These are phyloP conservation scores for Yamadazyma dendronema DNA, from an alignment of 1,139 yeast species.

Conservation along the genomic window DNA sequence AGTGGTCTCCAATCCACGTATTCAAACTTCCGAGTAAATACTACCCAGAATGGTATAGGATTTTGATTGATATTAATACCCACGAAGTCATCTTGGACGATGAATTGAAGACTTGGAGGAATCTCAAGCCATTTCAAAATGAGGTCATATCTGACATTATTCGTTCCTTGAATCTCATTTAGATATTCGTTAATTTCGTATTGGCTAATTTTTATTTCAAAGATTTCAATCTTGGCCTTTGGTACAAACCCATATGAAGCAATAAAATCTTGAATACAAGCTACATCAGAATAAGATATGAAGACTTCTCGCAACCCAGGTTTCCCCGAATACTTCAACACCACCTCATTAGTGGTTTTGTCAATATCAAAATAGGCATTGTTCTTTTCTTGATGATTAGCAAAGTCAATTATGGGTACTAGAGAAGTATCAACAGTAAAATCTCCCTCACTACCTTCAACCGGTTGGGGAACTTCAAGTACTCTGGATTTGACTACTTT, in stretches of 20 bases:
- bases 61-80: slow-evolving; percentile 18
- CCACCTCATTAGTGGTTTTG: slow-evolving; percentile 41
- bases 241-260: slow-evolving; percentile 62
- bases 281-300: slow-evolving; percentile 12
- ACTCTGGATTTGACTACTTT: slow-evolving; percentile 58
- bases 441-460: slow-evolving; percentile 22
- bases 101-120: slow-evolving; percentile 24
- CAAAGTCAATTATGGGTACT: slow-evolving; percentile 68
- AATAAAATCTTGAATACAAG: slow-evolving; percentile 32
- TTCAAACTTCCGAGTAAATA: slow-evolving; percentile 11
- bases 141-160: slow-evolving; percentile 12
- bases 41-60: slow-evolving; percentile 17
- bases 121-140: slow-evolving; percentile 27
- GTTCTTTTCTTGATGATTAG: slow-evolving; percentile 48
- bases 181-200: slow-evolving; percentile 10
- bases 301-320: slow-evolving; percentile 18
- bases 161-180: slow-evolving; percentile 12
- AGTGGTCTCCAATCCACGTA: slow-evolving; percentile 13
- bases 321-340: slow-evolving; percentile 23
- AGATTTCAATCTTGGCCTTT: slow-evolving; percentile 7
- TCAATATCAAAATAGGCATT: slow-evolving; percentile 68
- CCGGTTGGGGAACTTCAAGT: slow-evolving; percentile 56
- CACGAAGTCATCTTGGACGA: slow-evolving; percentile 14
- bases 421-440: slow-evolving; percentile 53
- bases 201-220: slow-evolving; percentile 12